Base-by-base conservation (phyloP, 306 rosid species). In the Nissolia schottii region DNA sequence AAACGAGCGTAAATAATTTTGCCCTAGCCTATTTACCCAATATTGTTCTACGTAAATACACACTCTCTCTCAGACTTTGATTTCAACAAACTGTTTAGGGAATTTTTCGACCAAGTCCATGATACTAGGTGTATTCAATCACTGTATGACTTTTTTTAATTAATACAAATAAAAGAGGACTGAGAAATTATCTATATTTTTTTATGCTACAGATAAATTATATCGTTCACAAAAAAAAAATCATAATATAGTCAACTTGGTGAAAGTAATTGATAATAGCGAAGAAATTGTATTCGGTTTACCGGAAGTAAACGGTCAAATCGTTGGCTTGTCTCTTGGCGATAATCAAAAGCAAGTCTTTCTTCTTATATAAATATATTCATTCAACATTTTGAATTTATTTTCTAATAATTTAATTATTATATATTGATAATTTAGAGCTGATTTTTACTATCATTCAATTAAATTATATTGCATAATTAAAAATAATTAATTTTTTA, bases 281-380 rank as follows among this genome's bases (percentile, higher is more conserved):
- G 5, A 45, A 64, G 19, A 54, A 75, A 50, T 23, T 34, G 48
- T 50, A 27, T 71, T 71, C 28, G 37, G 46, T 41, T 63, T 53
- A 55, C 2, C 12, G 28, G 55, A 40, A 32, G 43, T 46, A 64
- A 72, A 56, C 57, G 24, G 66, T 71, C 70, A 73, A 57, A 55
- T 51, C n/a, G 70, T 24, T 70, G 2, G 59, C 2, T 75, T 80
- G 78, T 34, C 80, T 62, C 66, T 80, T 75, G 63, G 84, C 54
- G 59, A 55, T 49, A 61, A 38, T 70, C 69, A 80, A 68, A 80
- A 80, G 79, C 69, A 75, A 60, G 19, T 15, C 58, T 57, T 13
- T 43, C 24, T 67, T 22, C 6, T 48, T 29, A 51, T 5, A 22
- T n/a, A n/a, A n/a, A n/a, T 15, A 45, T 41, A 45, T 10, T 48